phyloP scores from a whole-genome alignment of 768 basidiomycete genomes.

The Leucocoprinus leucothites region DNA sequence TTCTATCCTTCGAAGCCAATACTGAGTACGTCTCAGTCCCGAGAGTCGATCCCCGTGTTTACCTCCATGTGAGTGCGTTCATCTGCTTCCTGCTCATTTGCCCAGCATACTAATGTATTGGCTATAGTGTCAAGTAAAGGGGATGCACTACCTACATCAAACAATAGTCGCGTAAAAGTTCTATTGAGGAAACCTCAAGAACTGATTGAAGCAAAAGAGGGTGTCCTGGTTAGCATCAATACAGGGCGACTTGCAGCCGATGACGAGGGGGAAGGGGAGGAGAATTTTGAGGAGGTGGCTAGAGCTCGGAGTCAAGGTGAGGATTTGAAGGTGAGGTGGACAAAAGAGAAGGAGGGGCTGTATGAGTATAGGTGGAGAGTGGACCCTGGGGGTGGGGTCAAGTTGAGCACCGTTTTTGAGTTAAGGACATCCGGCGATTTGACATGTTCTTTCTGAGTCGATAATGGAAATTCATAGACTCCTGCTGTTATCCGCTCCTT shows the following conservation, averaged over 20 bases:
- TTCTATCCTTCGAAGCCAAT: constrained; percentile 42
- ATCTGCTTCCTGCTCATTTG: no score
- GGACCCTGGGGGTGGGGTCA: constrained; percentile 14
- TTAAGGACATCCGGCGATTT: background rate
- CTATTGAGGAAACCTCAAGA: constrained; percentile 43
- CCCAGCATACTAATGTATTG: no score
- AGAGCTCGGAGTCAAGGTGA: constrained; percentile 6
- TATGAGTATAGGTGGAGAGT: constrained; percentile 44
- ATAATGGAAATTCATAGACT: no score
- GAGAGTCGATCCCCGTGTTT: constrained; percentile 44
- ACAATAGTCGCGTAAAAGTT: constrained; percentile 31
- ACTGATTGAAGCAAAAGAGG: constrained; percentile 44
- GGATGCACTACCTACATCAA: no score
- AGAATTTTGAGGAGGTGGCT: no score
- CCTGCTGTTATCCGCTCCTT: no score
- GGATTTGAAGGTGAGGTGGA: constrained; percentile 24
- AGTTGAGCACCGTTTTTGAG: constrained; percentile 50
- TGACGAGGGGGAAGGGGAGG: background rate
- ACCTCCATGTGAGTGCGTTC: constrained; percentile 46
- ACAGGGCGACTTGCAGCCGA: background rate
- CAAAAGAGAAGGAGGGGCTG: constrained; percentile 24
- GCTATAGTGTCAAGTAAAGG: no score
- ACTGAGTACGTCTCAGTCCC: constrained; percentile 50
- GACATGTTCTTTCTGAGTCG: background rate
- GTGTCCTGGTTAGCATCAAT: constrained; percentile 24